Conservation (phyloP, 768 basidiomycete genomes). For the Mycena amicta region DNA sequence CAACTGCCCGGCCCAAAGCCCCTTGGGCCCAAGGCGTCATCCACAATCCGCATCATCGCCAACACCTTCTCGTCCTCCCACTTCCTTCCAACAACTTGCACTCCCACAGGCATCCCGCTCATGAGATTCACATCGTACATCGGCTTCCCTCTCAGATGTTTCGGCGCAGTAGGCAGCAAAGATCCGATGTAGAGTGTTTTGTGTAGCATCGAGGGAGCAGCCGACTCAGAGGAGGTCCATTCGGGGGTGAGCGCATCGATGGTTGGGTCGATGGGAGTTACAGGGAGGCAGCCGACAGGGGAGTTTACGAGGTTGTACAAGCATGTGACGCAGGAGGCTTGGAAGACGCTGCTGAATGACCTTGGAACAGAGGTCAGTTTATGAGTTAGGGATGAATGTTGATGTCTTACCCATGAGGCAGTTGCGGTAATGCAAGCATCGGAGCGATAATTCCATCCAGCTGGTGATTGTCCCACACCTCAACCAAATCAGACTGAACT, state of each 20-base stretch:
- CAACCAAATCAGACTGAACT: not conserved
- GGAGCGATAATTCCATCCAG: slow-evolving; percentile 17
- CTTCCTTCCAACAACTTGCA: slow-evolving; percentile 45
- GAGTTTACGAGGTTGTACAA: slow-evolving; percentile 25
- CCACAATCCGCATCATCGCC: slow-evolving; percentile 46
- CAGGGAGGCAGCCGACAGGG: slow-evolving; percentile 45
- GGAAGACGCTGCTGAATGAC: not conserved
- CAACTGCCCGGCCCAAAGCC: slow-evolving; percentile 13
- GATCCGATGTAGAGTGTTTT: not conserved
- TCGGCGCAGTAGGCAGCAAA: not conserved
- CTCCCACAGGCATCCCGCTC: slow-evolving; percentile 47
- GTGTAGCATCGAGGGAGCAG: slow-evolving; percentile 10
- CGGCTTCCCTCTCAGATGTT: slow-evolving; percentile 18
- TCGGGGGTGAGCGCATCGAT: slow-evolving; percentile 37
- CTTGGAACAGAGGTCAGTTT: no score
- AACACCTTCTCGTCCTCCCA: slow-evolving; percentile 53
- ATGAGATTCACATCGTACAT: slow-evolving; percentile 45
- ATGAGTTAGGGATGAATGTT: no score
- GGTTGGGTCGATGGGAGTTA: slow-evolving; percentile 39
- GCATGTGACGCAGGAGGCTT: slow-evolving; percentile 2
- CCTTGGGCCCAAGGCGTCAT: slow-evolving; percentile 18
- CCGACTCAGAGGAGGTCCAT: slow-evolving; percentile 12
- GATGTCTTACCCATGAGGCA: no score
- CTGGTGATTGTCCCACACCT: slow-evolving; percentile 16
- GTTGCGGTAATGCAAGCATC: slow-evolving; percentile 10